Evolutionary conservation across 768 basidiomycete genomes (phyloP).

Genomic region (Xerocomellus amylosporus): DNA sequence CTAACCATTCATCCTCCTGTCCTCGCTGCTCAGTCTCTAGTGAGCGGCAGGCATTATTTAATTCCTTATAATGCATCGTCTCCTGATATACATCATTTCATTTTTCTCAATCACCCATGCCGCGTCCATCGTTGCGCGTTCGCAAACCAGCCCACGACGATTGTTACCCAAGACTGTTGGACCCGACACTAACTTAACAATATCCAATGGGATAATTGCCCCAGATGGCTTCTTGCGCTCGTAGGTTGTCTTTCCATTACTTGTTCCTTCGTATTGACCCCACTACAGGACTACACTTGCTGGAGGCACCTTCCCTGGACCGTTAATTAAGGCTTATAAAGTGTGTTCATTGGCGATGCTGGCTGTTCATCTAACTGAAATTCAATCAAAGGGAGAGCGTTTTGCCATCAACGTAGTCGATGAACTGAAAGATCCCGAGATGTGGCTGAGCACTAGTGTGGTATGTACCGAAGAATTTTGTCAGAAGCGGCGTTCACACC

Average conservation of each 20-base stretch:
- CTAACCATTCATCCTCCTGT: neutral
- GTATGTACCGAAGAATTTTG: conserved; percentile 7
- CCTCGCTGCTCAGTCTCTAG: neutral
- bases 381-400: conserved; percentile 34
- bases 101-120: conserved; percentile 9
- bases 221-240: conserved; percentile 51
- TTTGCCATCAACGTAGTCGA: conserved; percentile 48
- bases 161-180: conserved; percentile 6
- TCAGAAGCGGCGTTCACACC: neutral
- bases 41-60: neutral
- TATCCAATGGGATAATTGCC: conserved; percentile 39
- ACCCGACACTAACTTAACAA: conserved; percentile 30
- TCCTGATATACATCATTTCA: conserved; percentile 3
- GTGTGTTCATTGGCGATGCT: neutral
- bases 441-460: conserved; percentile 52
- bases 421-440: conserved; percentile 41
- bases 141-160: neutral
- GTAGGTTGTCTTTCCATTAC: conserved; percentile 25
- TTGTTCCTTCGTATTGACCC: neutral
- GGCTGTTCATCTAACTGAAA: neutral
- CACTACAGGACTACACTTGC: conserved; percentile 30
- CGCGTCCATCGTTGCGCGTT: conserved; percentile 19
- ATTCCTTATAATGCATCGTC: conserved; percentile 10
- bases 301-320: conserved; percentile 46
- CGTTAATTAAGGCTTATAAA: conserved; percentile 41